Evolutionary conservation across 2,329 filamentous ascomycete species (phyloP).

Genomic region (Pseudogymnoascus sp.): DNA sequence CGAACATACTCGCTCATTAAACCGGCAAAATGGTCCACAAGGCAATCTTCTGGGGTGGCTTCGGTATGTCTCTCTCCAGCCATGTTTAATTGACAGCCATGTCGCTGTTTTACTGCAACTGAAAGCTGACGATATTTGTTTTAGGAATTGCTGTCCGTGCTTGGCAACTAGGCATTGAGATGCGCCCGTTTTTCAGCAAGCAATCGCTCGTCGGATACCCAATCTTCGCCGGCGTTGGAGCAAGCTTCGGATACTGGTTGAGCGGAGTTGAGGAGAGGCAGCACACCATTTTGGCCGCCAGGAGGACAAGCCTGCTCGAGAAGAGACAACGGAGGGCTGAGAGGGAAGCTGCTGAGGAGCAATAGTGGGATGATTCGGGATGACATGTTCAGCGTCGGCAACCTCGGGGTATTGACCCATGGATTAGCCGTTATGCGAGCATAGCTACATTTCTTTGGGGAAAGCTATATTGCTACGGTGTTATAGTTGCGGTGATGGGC

Average conservation of each 20-base stretch:
- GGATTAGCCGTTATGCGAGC: neutral
- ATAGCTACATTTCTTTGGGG: neutral
- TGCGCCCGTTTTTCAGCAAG: conserved; percentile 86
- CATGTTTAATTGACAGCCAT: neutral
- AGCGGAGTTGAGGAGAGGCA: conserved; percentile 83
- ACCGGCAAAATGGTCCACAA: conserved; percentile 35
- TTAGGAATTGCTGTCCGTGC: conserved; percentile 83
- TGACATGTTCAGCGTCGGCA: neutral
- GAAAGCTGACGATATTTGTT: neutral
- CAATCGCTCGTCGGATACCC: conserved; percentile 88
- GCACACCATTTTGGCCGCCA: conserved; percentile 65
- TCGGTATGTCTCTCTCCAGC: conserved; percentile 58
- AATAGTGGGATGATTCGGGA: conserved; percentile 12
- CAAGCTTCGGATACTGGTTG: conserved; percentile 95
- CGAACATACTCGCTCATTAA: neutral
- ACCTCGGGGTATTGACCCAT: neutral
- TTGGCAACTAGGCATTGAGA: conserved; percentile 97
- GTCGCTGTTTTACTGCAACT: neutral
- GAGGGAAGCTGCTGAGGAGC: conserved; percentile 47
- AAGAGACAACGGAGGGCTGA: conserved; percentile 76
- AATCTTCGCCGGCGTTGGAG: conserved; percentile 75
- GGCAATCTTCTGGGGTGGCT: conserved; percentile 79
- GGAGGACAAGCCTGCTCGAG: conserved; percentile 75
- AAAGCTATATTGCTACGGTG: neutral
- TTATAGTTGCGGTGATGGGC: neutral